Evolutionary conservation across 2,329 filamentous ascomycete genomes (phyloP).

Genomic region (Helicocarpus griseus): DNA sequence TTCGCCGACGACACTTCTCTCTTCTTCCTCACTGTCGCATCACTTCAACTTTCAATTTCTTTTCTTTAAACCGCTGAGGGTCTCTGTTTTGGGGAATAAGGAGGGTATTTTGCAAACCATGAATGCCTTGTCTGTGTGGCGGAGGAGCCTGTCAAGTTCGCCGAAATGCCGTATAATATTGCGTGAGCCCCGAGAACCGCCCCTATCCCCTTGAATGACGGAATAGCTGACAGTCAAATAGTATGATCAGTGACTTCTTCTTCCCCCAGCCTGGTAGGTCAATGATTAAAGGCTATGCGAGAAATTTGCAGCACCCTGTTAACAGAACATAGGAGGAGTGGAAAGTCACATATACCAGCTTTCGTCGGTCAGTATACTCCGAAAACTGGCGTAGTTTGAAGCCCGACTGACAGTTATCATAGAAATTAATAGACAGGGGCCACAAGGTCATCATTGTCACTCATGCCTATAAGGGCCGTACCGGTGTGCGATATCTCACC

Average conservation of each 20-base stretch:
- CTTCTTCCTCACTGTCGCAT: background rate
- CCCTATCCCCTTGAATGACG: background rate
- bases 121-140: constrained; percentile 12
- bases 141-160: constrained; percentile 11
- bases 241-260: constrained; percentile 99
- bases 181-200: constrained; percentile 39
- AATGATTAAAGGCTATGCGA: background rate
- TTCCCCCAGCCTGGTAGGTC: constrained; percentile 74
- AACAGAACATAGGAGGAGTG: constrained; percentile 54
- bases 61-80: background rate
- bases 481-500: constrained; percentile 86
- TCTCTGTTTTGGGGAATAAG: background rate
- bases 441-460: constrained; percentile 98
- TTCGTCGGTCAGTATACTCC: constrained; percentile 49
- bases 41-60: background rate
- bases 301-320: constrained; percentile 9
- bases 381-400: too few species aligned
- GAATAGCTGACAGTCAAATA: constrained; percentile 24
- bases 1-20: background rate
- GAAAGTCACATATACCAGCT: constrained; percentile 99
- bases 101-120: background rate
- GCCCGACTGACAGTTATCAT: constrained; percentile 10
- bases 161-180: constrained; percentile 59
- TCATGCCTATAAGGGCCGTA: constrained; percentile 84
- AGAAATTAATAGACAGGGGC: constrained; percentile 91